These are phyloP conservation scores for Globisporangium nodosum DNA, from an alignment of 352 stramenopile genomes.

Conservation along the genomic window DNA sequence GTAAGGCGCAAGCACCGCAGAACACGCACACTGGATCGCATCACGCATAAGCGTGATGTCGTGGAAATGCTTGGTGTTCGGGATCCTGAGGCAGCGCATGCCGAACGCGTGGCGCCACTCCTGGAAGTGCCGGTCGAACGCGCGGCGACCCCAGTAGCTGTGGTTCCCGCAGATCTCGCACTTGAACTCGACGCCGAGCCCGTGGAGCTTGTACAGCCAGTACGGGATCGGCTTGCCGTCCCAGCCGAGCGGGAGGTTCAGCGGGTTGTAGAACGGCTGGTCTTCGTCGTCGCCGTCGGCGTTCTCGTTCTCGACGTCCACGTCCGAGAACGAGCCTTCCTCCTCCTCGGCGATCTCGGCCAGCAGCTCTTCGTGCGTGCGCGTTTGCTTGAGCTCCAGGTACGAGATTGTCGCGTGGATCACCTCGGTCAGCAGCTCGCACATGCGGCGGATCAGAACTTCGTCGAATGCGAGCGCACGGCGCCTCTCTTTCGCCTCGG, in stretches of 20 bases:
- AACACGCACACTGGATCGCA: constrained; percentile 71
- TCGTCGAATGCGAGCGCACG: constrained; percentile 65
- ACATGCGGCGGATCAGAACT: constrained; percentile 61
- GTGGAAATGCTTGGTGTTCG: constrained; percentile 99
- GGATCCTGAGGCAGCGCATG: constrained; percentile 98
- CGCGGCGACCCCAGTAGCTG: constrained; percentile 95
- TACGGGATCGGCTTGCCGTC: constrained; percentile 99
- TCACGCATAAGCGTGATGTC: constrained; percentile 98
- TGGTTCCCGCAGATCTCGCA: constrained; percentile 99
- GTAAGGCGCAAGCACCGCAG: neutral
- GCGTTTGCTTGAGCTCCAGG: constrained; percentile 84
- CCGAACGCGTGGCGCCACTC: constrained; percentile 97
- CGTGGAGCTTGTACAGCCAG: constrained; percentile 99
- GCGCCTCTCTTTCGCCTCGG: constrained; percentile 19
- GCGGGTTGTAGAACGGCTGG: constrained; percentile 97
- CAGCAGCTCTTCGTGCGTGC: constrained; percentile 83
- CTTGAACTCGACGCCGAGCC: constrained; percentile 97
- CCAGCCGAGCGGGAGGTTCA: constrained; percentile 98
- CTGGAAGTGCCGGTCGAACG: constrained; percentile 98
- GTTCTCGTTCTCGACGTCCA: constrained; percentile 65
- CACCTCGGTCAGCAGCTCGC: constrained; percentile 78
- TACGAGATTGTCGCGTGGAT: constrained; percentile 82
- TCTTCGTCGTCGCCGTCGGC: constrained; percentile 91
- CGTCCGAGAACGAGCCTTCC: constrained; percentile 75
- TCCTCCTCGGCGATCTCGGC: constrained; percentile 85